Evolutionary conservation across 2,329 filamentous ascomycete species (phyloP), one percentile per base, ranked within the genome.

Genomic region (Pseudogymnoascus sp.): DNA sequence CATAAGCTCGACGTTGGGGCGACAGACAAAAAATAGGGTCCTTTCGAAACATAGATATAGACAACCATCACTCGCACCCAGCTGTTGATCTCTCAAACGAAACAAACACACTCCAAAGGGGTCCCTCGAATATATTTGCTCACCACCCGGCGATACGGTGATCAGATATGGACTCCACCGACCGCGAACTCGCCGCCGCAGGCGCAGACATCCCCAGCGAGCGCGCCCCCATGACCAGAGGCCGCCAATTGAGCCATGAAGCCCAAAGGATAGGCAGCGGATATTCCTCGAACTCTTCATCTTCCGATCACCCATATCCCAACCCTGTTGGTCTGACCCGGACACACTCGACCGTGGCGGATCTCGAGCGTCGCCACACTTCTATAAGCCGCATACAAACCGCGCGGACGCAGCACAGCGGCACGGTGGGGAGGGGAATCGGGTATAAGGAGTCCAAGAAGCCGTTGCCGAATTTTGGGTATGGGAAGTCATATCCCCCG

Each of bases 401-500:
- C 3, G 82, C 85, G 37, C 78, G 83, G 60, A 88, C 85, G 67
- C 89, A 92, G 74, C 88, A 92, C 73, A 84, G 80, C 67, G 81
- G 77, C 62, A 93, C 89, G 2, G 89, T 93, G n/a, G 89, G 89
- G 12, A 77, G 74, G 60, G 76, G 77, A 64, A 65, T 75, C 4
- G 69, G 70, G 39, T 63, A 65, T 14, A 78, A 75, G 71, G 78
- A 83, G 60, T 84, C 79, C 4, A 78, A 68, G 63, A 85, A 77
- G 71, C 86, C 88, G 0, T 72, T 92, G 63, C 89, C 89, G 1
- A 75, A 77, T 5, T 90, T 92, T 73, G 89, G 89, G 37, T 85
- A 80, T 63, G 88, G 87, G n/a, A 93, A 91, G 76, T 80, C 86
- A 0, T 91, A 85, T 70, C 90, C 90, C 2, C 89, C 89, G 3